Evolutionary conservation across 2,329 filamentous ascomycete genomes (phyloP).

Genomic region (Dissoconium aciculare): DNA sequence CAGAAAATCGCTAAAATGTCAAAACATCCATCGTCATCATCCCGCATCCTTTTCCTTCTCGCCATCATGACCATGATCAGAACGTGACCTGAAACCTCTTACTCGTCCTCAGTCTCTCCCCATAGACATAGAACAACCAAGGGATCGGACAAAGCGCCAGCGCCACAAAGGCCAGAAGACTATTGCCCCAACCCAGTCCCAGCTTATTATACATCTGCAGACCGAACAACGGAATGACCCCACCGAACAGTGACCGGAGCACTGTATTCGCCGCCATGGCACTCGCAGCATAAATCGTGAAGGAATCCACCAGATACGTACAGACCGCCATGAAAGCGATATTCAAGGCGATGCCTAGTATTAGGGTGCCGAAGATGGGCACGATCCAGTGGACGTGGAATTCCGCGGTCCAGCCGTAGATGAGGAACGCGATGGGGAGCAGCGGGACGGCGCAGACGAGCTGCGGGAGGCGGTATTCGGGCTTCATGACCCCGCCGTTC

Average conservation of each 20-base stretch:
- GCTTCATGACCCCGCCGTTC: constrained; percentile 31
- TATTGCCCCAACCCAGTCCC: constrained; percentile 47
- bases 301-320: constrained; percentile 52
- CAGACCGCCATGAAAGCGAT: constrained; percentile 17
- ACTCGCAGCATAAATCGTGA: constrained; percentile 43
- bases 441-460: constrained; percentile 12
- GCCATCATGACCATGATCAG: too few relatives aligned
- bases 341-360: constrained; percentile 18
- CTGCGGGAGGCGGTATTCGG: constrained; percentile 27
- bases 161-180: constrained; percentile 38
- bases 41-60: too few relatives aligned
- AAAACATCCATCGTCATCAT: too few relatives aligned
- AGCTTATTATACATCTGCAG: constrained; percentile 43
- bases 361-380: constrained; percentile 16
- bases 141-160: constrained; percentile 33
- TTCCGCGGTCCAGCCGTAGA: constrained; percentile 21
- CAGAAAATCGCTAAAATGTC: too few relatives aligned
- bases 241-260: constrained; percentile 40
- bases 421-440: constrained; percentile 19
- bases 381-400: constrained; percentile 16
- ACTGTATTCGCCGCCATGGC: constrained; percentile 52
- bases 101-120: constrained; percentile 27
- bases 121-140: constrained; percentile 31
- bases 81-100: constrained; percentile 12
- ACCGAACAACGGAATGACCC: constrained; percentile 42